Conservation (phyloP, 805 yeast species). For the Candida boidinii region DNA sequence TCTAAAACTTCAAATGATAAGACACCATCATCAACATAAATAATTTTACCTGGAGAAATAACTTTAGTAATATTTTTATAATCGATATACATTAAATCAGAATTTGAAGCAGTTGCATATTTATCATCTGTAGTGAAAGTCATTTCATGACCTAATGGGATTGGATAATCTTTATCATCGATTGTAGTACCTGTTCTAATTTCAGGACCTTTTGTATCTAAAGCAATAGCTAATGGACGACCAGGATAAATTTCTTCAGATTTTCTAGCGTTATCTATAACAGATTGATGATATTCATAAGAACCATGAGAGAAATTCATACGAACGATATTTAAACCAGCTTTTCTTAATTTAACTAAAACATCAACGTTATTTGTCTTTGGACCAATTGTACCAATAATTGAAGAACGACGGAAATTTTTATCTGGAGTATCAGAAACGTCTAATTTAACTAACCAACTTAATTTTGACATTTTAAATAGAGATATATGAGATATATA, state of each 20-base stretch:
- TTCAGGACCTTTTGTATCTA: constrained; percentile 99
- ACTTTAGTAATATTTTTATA: constrained; percentile 96
- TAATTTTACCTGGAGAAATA: constrained; percentile 76
- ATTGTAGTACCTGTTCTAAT: constrained; percentile 96
- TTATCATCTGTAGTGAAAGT: constrained; percentile 84
- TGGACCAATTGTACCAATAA: constrained; percentile 98
- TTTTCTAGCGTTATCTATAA: constrained; percentile 91
- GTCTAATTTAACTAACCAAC: constrained; percentile 80
- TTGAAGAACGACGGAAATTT: constrained; percentile 86
- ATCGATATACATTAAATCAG: constrained; percentile 80
- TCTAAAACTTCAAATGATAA: constrained; percentile 88
- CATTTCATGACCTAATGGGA: constrained; percentile 83
- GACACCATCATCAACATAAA: constrained; percentile 97
- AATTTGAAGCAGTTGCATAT: constrained; percentile 66
- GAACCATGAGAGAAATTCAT: constrained; percentile 99
- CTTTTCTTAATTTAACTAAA: constrained; percentile 82
- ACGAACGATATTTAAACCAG: constrained; percentile 95
- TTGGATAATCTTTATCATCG: constrained; percentile 73
- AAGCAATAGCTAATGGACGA: constrained; percentile 96
- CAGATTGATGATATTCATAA: constrained; percentile 95
- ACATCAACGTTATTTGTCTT: constrained; percentile 87
- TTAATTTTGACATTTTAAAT: constrained; percentile 53
- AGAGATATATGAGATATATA: too few relatives aligned
- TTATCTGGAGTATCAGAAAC: constrained; percentile 66
- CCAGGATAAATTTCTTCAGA: constrained; percentile 87